These are phyloP conservation scores for Aspergillus sp. DNA, from an alignment of 2,329 filamentous ascomycete species.

Conservation along the genomic window DNA sequence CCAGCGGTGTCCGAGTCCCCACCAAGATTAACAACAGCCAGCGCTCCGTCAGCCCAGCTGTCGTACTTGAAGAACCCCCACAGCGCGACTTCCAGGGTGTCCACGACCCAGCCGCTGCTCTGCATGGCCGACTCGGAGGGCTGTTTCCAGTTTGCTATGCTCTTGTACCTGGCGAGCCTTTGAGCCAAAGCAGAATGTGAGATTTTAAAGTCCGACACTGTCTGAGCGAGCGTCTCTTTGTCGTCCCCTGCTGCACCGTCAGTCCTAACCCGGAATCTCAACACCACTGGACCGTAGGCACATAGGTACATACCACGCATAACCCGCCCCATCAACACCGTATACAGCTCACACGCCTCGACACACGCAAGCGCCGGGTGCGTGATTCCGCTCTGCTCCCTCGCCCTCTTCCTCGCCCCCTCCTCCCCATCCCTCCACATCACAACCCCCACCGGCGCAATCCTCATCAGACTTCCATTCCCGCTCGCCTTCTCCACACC, in stretches of 20 bases:
- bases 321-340: conserved; percentile 20
- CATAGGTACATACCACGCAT: conserved; percentile 14
- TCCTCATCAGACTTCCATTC: conserved; percentile 37
- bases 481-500: conserved; percentile 16
- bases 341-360: conserved; percentile 34
- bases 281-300: neutral
- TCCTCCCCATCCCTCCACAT: conserved; percentile 13
- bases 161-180: conserved; percentile 7
- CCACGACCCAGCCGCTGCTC: conserved; percentile 34
- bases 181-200: conserved; percentile 5
- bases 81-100: conserved; percentile 34
- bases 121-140: conserved; percentile 16
- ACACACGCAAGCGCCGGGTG: conserved; percentile 31
- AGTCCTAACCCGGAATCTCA: no score
- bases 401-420: conserved; percentile 17
- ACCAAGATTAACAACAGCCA: conserved; percentile 35
- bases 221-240: conserved; percentile 9
- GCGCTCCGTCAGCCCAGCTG: conserved; percentile 28
- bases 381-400: conserved; percentile 22
- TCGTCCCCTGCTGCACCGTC: conserved; percentile 9
- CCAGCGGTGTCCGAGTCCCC: conserved; percentile 38
- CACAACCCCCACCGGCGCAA: conserved; percentile 29
- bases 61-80: conserved; percentile 36
- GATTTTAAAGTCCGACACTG: conserved; percentile 5
- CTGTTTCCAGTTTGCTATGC: conserved; percentile 18